These are phyloP conservation scores for Aureobasidium sp. DNA, from an alignment of 2,329 filamentous ascomycete genomes.

Conservation along the genomic window DNA sequence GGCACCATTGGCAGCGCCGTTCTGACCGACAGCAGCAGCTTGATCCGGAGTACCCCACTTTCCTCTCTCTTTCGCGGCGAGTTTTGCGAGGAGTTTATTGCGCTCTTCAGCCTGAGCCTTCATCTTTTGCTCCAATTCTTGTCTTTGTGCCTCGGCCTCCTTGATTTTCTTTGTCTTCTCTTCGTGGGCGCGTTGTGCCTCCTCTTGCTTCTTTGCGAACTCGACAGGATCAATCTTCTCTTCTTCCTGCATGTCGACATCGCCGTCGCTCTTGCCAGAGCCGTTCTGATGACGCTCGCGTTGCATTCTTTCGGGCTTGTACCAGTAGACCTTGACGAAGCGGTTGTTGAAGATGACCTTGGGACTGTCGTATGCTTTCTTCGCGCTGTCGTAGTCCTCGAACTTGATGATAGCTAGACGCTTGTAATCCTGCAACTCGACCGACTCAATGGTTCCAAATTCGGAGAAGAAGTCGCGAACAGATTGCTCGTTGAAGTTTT, in stretches of 20 bases:
- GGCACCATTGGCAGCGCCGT: conserved; percentile 16
- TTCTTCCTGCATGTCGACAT: conserved; percentile 30
- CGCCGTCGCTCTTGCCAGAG: conserved; percentile 14
- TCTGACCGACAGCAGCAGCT: conserved; percentile 21
- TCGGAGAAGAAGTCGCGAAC: conserved; percentile 62
- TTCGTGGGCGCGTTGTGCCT: conserved; percentile 61
- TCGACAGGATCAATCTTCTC: conserved; percentile 61
- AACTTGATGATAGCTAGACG: conserved; percentile 63
- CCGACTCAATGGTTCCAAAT: conserved; percentile 58
- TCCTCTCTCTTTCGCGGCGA: conserved; percentile 30
- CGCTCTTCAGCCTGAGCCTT: conserved; percentile 59
- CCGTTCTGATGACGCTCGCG: conserved; percentile 12
- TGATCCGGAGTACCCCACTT: conserved; percentile 22
- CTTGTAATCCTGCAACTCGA: conserved; percentile 59
- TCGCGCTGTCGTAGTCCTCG: conserved; percentile 56
- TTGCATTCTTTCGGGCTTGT: conserved; percentile 39
- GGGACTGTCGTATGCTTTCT: conserved; percentile 64
- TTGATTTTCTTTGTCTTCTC: conserved; percentile 55
- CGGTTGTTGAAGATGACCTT: conserved; percentile 78
- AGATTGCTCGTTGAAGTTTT: conserved; percentile 56
- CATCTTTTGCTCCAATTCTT: conserved; percentile 57
- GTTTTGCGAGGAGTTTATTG: conserved; percentile 53
- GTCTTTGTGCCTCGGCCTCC: conserved; percentile 54
- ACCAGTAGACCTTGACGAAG: conserved; percentile 80
- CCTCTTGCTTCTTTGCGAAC: conserved; percentile 59